Percentiles rank a stretch among this genome's conserved stretches.
These are phyloP conservation scores for Closterium sp. DNA, from an alignment of 139 green algal species.

Conservation along the genomic window DNA sequence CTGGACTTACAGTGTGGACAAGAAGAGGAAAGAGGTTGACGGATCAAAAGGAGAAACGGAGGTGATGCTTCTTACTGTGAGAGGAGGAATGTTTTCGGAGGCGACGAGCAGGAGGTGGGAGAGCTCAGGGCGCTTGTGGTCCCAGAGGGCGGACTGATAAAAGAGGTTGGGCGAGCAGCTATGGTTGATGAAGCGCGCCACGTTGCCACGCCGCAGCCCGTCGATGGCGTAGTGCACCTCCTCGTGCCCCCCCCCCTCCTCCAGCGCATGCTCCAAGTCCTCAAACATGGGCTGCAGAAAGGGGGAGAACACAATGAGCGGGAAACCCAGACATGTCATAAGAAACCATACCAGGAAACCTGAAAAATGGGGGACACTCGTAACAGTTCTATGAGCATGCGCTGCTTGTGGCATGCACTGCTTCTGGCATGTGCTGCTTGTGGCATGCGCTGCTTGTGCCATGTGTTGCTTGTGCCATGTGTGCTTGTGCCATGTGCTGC, in stretches of 20 bases:
- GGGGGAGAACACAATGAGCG: not conserved
- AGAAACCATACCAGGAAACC: no score
- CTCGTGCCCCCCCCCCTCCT: not conserved
- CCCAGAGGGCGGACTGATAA: slow-evolving; percentile 5
- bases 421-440: no score
- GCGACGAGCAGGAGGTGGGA: not conserved
- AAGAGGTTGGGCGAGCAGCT: slow-evolving; percentile 88
- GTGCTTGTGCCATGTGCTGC: no score
- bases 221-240: slow-evolving; percentile 80
- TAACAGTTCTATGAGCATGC: no score
- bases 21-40: not conserved
- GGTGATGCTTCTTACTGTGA: not conserved
- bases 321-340: not conserved
- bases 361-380: no score
- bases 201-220: slow-evolving; percentile 81
- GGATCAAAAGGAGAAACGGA: not conserved
- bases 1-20: not conserved
- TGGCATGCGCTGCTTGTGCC: no score
- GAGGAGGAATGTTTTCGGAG: not conserved
- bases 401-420: no score
- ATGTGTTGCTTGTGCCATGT: no score
- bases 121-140: not conserved
- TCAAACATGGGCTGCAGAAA: not conserved
- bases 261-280: not conserved
- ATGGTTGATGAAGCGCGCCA: slow-evolving; percentile 98